Percentiles rank a stretch among this genome's conserved stretches.
Conservation (phyloP, 768 basidiomycete genomes). For the Phanerochaete carnosa region DNA sequence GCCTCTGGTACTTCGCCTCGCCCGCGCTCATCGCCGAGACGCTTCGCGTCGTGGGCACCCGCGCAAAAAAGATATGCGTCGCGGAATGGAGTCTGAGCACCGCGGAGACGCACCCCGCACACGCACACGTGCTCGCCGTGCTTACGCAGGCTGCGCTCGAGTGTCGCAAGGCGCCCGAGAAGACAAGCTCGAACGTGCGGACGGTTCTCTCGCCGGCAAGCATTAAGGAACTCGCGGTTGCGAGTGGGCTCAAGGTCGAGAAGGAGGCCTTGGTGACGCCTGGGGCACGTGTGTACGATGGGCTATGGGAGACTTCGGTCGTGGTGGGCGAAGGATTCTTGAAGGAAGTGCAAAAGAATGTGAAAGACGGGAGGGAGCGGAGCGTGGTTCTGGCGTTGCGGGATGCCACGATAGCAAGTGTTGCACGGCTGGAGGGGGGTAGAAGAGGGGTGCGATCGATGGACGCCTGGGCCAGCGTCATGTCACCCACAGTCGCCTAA, state of each 20-base stretch:
- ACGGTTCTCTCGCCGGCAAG: conserved; percentile 32
- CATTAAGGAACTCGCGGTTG: conserved; percentile 25
- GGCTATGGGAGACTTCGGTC: conserved; percentile 31
- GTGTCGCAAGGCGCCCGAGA: conserved; percentile 23
- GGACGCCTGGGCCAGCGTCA: conserved; percentile 15
- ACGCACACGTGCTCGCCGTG: conserved; percentile 35
- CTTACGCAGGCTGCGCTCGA: conserved; percentile 36
- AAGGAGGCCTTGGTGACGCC: conserved; percentile 16
- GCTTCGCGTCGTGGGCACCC: conserved; percentile 24
- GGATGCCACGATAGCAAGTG: conserved; percentile 23
- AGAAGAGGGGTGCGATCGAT: conserved; percentile 14
- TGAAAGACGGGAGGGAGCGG: conserved; percentile 30
- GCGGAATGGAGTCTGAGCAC: conserved; percentile 32
- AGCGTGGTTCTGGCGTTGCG: conserved; percentile 28
- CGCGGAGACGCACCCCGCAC: conserved; percentile 14
- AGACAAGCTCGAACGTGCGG: conserved; percentile 29
- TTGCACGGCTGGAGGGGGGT: background rate
- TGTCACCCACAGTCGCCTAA: background rate
- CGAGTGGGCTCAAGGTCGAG: conserved; percentile 21
- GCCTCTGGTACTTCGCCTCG: conserved; percentile 38
- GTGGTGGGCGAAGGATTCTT: conserved; percentile 22
- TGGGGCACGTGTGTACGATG: conserved; percentile 27
- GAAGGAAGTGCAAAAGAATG: conserved; percentile 20
- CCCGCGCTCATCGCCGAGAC: conserved; percentile 27
- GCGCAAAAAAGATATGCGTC: conserved; percentile 28